Conservation (phyloP, 176 grass and related monocot genomes). For the Alloteropsis semialata region DNA sequence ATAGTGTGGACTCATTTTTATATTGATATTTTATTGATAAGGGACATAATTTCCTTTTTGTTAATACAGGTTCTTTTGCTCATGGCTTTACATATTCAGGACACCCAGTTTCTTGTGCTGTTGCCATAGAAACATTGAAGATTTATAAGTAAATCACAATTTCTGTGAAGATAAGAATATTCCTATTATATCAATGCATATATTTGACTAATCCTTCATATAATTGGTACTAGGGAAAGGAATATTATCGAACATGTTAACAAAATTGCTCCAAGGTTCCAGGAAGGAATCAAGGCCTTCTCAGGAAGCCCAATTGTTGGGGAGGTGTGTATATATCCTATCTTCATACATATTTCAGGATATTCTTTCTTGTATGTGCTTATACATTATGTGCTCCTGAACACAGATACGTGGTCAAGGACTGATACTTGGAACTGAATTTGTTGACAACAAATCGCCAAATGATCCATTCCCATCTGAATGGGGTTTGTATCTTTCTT, state of each 20-base stretch:
- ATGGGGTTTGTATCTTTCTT: constrained; percentile 62
- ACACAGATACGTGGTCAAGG: constrained; percentile 70
- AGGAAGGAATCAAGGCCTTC: constrained; percentile 84
- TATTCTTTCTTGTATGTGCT: neutral
- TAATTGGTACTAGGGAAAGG: constrained; percentile 59
- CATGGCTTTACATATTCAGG: constrained; percentile 98
- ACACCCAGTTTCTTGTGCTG: constrained; percentile 83
- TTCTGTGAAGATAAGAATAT: neutral
- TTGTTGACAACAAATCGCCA: constrained; percentile 86
- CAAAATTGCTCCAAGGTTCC: constrained; percentile 62
- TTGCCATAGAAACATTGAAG: constrained; percentile 88
- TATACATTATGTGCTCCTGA: neutral
- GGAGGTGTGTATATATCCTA: constrained; percentile 42
- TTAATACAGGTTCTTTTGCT: constrained; percentile 81
- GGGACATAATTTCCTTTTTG: neutral
- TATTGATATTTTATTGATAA: constrained; percentile 17
- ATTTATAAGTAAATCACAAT: constrained; percentile 59
- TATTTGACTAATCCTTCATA: constrained; percentile 11
- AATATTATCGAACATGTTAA: constrained; percentile 68
- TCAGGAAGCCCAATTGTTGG: constrained; percentile 81
- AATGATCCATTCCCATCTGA: constrained; percentile 79
- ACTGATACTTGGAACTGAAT: constrained; percentile 91
- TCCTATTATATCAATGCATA: neutral
- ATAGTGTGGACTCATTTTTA: neutral
- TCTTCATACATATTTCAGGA: neutral